Conservation (phyloP, 1,284 basidiomycete species). For the Cutaneotrichosporon sp. region DNA sequence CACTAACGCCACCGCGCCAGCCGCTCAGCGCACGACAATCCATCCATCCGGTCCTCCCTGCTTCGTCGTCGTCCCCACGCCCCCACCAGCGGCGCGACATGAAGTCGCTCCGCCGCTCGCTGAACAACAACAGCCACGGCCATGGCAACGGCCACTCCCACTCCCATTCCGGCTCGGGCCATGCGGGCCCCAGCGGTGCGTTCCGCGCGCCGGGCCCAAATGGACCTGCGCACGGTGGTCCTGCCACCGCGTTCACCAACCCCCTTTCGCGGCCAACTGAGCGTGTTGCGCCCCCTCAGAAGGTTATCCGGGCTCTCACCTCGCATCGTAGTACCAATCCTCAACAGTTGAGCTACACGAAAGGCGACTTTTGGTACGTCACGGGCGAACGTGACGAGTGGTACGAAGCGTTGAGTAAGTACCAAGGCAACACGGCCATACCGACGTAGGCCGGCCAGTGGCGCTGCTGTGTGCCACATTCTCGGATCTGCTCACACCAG, state of each 20-base stretch:
- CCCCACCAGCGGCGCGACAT: conserved; percentile 50
- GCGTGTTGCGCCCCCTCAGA: conserved; percentile 78
- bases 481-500: too few relatives aligned
- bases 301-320: conserved; percentile 83
- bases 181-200: neutral
- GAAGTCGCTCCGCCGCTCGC: conserved; percentile 80
- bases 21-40: too few relatives aligned
- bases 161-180: conserved; percentile 8
- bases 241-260: conserved; percentile 49
- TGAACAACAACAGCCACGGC: conserved; percentile 57
- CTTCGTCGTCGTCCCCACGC: too few relatives aligned
- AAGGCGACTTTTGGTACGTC: conserved; percentile 98
- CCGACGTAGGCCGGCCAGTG: too few relatives aligned
- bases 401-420: conserved; percentile 74
- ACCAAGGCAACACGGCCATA: too few relatives aligned
- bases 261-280: conserved; percentile 61
- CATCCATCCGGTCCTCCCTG: too few relatives aligned
- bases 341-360: conserved; percentile 82
- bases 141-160: conserved; percentile 17
- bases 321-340: conserved; percentile 68
- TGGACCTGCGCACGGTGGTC: conserved; percentile 3
- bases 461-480: too few relatives aligned
- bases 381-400: conserved; percentile 63
- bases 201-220: conserved; percentile 1
- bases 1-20: neutral